Base-by-base conservation (phyloP, 257 asterid species). In the Pogostemon cablin region DNA sequence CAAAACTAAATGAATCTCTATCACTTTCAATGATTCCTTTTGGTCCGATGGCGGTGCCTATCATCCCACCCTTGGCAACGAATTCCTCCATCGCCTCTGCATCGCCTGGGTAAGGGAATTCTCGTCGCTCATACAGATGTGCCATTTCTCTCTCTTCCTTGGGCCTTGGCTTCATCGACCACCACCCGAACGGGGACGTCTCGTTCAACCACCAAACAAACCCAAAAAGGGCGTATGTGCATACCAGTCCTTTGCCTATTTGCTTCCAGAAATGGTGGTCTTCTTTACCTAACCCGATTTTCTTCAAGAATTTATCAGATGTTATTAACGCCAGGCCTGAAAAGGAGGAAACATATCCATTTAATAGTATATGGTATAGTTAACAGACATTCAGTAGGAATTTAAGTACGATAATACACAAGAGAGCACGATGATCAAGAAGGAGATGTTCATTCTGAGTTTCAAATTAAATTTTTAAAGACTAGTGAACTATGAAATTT, bases 181-280 rank as follows among this genome's bases (percentile, higher is more conserved):
- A 93, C 99, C 98, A 93, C 7, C 98, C 99, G 5, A 93, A 81
- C 6, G 98, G 99, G 0, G 98, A 93, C 2, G 96, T 89, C 58
- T 93, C 99, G 71, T 93, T 91, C 75, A 25, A 25, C 32, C 32
- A 25, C 32, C 32, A 25, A 1, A 25, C 32, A 1, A 25, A 25
- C 38, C 98, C 96, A 34, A 83, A 85, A 42, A 91, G 81, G 6
- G 99, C 73, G 74, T 91, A 91, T 2, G 96, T 91, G 81, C 95
- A 83, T 2, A 93, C 25, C 58, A 93, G 73, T 4, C 87, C 92
- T 75, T 87, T 91, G 58, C 96, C 92, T 2, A 87, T 81, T 79
- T 91, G 95, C 82, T 91, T 87, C 99, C 97, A 93, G 81, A 91
- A 93, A 78, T 89, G 86, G 67, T 87, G 87, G 71, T 93, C 97